Evolutionary conservation across 257 asterid species (phyloP), one percentile per base, ranked within the genome.

Genomic region (Petunia secreta): DNA sequence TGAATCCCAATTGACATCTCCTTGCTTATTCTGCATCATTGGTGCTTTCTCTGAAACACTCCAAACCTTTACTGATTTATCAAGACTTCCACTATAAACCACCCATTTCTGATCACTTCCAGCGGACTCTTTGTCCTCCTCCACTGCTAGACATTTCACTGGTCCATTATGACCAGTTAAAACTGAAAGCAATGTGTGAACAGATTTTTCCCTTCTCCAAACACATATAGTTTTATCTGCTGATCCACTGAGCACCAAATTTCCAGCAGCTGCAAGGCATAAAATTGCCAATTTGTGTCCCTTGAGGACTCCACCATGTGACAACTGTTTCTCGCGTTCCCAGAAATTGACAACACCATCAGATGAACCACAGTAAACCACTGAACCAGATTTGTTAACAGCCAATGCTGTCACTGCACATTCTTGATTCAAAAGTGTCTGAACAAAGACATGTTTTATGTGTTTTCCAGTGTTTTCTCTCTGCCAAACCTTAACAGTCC

Each of bases 251-350:
- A 88, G 43, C 38, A 90, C 84, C 88, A 90, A 52, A 16, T 62
- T 82, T 77, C 92, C 91, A 5, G 91, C 91, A 59, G 86, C 84
- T 37, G 82, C 83, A 2, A 91, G 85, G 82, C 94, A 90, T 54
- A 91, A 83, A 78, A 91, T 91, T 53, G 96, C 96, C 82, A 88
- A 83, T 75, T 80, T 83, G 78, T 91, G 96, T 4, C 96, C 91
- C 84, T 83, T 86, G 59, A 91, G 80, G 6, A 83, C 84, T 13
- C 96, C 96, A 40, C 94, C 88, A 78, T 89, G 90, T 4, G 77
- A 74, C 34, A 88, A 41, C 64, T 83, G 69, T 77, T 83, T 80
- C 60, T 85, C 82, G 1, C 40, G 14, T 78, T 83, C 89, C 94
- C 96, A 91, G 76, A 88, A 91, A 39, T 88, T 88, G 36, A 91